Evolutionary conservation across 169 alveolate species (phyloP), one percentile per base, ranked within the genome.

Genomic region (Plasmodium vinckei): DNA sequence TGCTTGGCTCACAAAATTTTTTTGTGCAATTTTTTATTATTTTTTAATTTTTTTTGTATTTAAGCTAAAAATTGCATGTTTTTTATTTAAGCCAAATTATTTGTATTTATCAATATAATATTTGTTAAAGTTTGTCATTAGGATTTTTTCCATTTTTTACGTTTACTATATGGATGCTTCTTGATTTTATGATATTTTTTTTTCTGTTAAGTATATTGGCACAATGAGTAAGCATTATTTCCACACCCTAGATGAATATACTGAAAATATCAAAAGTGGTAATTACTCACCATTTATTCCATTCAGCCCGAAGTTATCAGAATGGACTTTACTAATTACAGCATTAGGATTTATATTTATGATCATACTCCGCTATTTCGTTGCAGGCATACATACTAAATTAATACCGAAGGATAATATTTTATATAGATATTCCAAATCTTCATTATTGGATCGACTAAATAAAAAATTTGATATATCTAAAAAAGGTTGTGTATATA

Each of bases 221-320:
- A 33, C 65, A 69, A 79, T 79, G 89, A 46, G n/a, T 13, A 57
- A 1, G n/a, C 44, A 65, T 2, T 79, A 84, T 42, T 25, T 84
- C 60, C 91, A 84, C 19, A 84, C 91, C 5, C 49, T 84, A 39
- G 87, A 84, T 21, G 87, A 84, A 64, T 84, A 69, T 56, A 57
- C 59, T 51, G 42, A n/a, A 23, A 68, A 70, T 61, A 15, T 9
- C 19, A 42, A 56, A 44, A 69, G 69, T 25, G 56, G 21, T 9
- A 46, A 87, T 39, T 57, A 15, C 39, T 1, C 51, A 12, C 87
- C 59, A 42, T 46, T 54, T 42, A 21, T 21, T 51, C 9, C 25
- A 49, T n/a, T 84, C 27, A 84, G 69, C 67, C 75, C 71, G 0
- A 84, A 64, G 17, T 12, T 84, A 9, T 69, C 87, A 15, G 23